Evolutionary conservation across 208 protist species (phyloP).

Genomic region (Wallacemonas sp.): DNA sequence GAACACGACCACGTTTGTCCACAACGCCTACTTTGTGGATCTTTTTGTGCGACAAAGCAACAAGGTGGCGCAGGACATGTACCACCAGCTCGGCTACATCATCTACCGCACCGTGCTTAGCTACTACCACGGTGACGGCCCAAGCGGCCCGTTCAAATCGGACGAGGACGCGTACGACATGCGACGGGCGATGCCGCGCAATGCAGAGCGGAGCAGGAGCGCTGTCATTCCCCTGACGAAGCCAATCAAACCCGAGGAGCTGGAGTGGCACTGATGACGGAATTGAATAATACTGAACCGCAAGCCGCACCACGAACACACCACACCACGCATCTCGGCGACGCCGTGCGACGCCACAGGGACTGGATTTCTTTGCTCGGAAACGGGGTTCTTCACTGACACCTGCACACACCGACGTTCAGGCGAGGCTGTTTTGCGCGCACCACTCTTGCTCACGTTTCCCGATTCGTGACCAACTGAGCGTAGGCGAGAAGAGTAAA

Average conservation of each 20-base stretch:
- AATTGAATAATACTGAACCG: too few relatives aligned
- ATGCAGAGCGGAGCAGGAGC: conserved; percentile 75
- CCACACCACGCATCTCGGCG: too few relatives aligned
- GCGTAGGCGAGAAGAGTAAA: background rate
- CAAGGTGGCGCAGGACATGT: conserved; percentile 97
- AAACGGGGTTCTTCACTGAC: too few relatives aligned
- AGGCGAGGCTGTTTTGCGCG: too few relatives aligned
- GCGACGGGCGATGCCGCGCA: conserved; percentile 95
- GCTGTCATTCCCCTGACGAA: conserved; percentile 77
- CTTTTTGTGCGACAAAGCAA: conserved; percentile 99
- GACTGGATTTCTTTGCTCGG: too few relatives aligned
- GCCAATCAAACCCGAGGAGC: conserved; percentile 78
- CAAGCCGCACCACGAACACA: too few relatives aligned
- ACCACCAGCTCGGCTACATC: conserved; percentile 97
- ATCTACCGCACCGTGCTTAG: conserved; percentile 94
- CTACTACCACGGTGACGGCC: conserved; percentile 82
- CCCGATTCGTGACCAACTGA: too few relatives aligned
- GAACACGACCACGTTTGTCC: conserved; percentile 69
- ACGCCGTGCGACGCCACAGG: too few relatives aligned
- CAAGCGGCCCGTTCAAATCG: conserved; percentile 55
- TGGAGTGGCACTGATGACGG: conserved; percentile 89
- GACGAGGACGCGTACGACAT: conserved; percentile 96
- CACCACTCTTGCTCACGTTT: too few relatives aligned
- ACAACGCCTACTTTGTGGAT: conserved; percentile 99
- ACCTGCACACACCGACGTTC: too few relatives aligned